phyloP scores from a whole-genome alignment of 2,329 filamentous ascomycete genomes.

The Epichloe uncinata region DNA sequence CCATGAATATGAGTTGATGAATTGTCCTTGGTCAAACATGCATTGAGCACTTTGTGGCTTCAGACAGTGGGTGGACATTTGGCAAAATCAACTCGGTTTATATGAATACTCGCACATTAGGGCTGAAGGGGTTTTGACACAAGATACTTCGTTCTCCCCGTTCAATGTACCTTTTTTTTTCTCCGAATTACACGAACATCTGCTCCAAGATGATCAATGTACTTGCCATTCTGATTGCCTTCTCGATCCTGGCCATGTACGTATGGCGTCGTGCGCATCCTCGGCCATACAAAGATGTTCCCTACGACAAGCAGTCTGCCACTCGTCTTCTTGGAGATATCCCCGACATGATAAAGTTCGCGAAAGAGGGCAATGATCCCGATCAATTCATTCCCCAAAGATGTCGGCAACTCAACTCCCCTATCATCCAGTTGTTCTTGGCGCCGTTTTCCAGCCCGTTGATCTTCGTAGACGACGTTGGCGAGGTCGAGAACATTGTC shows the following conservation, averaged over 20 bases:
- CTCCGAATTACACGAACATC: no score
- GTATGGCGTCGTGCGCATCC: background rate
- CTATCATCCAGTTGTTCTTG: conserved; percentile 20
- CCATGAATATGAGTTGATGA: no score
- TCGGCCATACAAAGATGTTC: conserved; percentile 2
- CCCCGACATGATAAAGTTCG: conserved; percentile 2
- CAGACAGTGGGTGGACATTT: no score
- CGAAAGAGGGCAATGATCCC: background rate
- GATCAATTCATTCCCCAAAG: background rate
- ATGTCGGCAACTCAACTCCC: conserved; percentile 1
- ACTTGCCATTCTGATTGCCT: background rate
- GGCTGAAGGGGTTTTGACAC: no score
- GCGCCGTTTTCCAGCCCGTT: conserved; percentile 26
- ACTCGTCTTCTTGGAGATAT: conserved; percentile 4
- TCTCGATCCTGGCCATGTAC: background rate
- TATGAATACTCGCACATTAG: no score
- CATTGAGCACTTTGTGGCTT: no score
- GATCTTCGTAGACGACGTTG: conserved; percentile 26
- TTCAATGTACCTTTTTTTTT: no score
- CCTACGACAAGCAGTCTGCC: conserved; percentile 2
- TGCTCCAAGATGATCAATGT: background rate
- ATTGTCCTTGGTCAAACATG: no score
- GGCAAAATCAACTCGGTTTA: no score
- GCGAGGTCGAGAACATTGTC: conserved; percentile 30
- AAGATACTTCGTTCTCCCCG: no score